Evolutionary conservation across 371 early-diverging fungal species (phyloP).

Genomic region (Zychaea mexicana): DNA sequence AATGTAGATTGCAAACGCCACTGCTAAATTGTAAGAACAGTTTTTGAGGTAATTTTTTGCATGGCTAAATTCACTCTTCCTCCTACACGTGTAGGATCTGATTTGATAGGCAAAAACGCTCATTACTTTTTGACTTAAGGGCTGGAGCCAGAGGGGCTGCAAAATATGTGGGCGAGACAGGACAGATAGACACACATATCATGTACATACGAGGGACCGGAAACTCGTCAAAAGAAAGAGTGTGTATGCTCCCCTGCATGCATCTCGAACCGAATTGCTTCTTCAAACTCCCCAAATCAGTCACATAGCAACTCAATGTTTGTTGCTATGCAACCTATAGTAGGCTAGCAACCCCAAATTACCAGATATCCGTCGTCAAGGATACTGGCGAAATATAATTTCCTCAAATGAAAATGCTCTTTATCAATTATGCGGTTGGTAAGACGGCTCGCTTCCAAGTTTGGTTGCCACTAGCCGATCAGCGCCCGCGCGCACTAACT

Average conservation of each 20-base stretch:
- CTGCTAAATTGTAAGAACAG: not conserved
- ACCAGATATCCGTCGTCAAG: no score
- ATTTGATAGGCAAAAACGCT: not conserved
- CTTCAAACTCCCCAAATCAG: no score
- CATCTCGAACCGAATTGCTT: not conserved
- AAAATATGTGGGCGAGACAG: not conserved
- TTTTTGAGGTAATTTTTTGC: slow-evolving; percentile 5
- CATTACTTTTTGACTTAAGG: not conserved
- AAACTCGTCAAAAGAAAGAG: not conserved
- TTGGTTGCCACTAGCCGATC: not conserved
- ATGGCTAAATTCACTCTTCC: slow-evolving; percentile 1
- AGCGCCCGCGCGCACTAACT: not conserved
- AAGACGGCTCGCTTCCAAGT: not conserved
- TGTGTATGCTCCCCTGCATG: not conserved
- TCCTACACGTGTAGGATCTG: slow-evolving; percentile 8
- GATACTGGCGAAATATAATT: no score
- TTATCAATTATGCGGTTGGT: not conserved
- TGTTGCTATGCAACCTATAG: no score
- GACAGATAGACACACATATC: no score
- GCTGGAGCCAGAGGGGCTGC: not conserved
- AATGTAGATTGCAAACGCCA: not conserved
- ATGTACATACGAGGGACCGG: not conserved
- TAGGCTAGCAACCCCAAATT: no score
- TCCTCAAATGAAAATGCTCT: no score
- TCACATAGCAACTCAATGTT: no score